A percentile compares a stretch with the other conserved stretches of the same genome.
Conservation (phyloP, 2,329 filamentous ascomycete genomes). For the Clarireedia homoeocarpa region DNA sequence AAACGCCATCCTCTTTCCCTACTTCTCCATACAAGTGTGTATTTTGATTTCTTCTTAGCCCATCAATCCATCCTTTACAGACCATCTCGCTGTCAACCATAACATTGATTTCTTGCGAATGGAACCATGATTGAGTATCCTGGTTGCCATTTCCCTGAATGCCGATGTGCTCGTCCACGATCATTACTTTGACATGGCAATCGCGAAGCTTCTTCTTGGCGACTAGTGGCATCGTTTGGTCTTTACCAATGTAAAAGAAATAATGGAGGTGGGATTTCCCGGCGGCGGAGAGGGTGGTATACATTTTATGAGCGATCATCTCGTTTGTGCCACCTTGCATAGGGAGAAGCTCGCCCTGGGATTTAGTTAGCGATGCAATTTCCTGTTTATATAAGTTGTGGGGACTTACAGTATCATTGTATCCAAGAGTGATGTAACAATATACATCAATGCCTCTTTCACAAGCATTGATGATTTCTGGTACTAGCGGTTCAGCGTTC, state of each 20-base stretch:
- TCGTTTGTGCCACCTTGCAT: constrained; percentile 72
- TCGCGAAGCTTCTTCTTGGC: constrained; percentile 57
- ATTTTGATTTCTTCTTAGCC: constrained; percentile 58
- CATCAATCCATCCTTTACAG: constrained; percentile 56
- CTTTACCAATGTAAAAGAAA: constrained; percentile 66
- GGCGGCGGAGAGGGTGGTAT: constrained; percentile 42
- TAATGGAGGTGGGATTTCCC: constrained; percentile 48
- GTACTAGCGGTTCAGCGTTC: constrained; percentile 61
- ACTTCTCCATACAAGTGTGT: constrained; percentile 51
- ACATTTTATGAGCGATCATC: constrained; percentile 54
- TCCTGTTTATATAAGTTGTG: not conserved
- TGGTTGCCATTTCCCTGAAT: constrained; percentile 73
- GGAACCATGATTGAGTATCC: constrained; percentile 74
- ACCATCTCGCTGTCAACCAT: constrained; percentile 59
- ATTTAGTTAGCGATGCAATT: not conserved
- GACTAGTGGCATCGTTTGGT: constrained; percentile 60
- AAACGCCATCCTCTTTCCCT: constrained; percentile 48
- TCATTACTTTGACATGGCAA: constrained; percentile 73
- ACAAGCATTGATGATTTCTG: constrained; percentile 56
- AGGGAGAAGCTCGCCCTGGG: constrained; percentile 62
- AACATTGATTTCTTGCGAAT: constrained; percentile 70
- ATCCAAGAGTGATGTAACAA: constrained; percentile 68
- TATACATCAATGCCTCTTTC: constrained; percentile 59
- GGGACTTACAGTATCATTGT: constrained; percentile 59
- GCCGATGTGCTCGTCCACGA: constrained; percentile 60